Conservation (phyloP, 176 grass and related monocot genomes). For the Tillandsia fasciculata region DNA sequence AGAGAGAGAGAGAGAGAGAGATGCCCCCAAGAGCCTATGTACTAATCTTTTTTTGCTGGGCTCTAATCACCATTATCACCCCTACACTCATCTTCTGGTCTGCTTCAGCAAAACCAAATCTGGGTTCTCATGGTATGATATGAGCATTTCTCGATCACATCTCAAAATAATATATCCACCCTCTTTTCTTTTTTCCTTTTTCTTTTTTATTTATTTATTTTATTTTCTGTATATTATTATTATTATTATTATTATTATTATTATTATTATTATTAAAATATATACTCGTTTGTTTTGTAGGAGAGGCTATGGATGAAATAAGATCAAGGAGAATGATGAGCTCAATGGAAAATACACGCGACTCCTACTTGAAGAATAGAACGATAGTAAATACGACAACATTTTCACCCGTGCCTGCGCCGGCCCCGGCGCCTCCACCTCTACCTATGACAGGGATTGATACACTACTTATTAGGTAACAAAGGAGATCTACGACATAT, state of each 20-base stretch:
- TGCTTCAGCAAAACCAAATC: constrained; percentile 5
- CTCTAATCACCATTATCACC: constrained; percentile 18
- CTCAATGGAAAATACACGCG: neutral
- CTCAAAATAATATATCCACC: no score
- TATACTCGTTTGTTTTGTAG: neutral
- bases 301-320: neutral
- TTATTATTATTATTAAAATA: neutral
- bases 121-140: neutral
- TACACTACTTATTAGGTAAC: neutral
- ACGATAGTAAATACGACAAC: neutral
- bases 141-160: neutral
- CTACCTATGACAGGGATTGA: neutral
- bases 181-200: no score
- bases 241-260: no score
- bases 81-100: constrained; percentile 17
- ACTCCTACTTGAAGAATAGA: neutral
- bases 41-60: constrained; percentile 14
- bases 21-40: constrained; percentile 24
- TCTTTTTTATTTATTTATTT: no score
- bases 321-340: neutral
- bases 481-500: neutral
- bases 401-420: neutral
- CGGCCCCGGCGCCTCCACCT: neutral
- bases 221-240: no score
- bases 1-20: neutral